Percentiles rank a stretch among this genome's conserved stretches.
These are phyloP conservation scores for Bipolaris sorokiniana DNA, from an alignment of 2,329 filamentous ascomycete genomes.

Conservation along the genomic window DNA sequence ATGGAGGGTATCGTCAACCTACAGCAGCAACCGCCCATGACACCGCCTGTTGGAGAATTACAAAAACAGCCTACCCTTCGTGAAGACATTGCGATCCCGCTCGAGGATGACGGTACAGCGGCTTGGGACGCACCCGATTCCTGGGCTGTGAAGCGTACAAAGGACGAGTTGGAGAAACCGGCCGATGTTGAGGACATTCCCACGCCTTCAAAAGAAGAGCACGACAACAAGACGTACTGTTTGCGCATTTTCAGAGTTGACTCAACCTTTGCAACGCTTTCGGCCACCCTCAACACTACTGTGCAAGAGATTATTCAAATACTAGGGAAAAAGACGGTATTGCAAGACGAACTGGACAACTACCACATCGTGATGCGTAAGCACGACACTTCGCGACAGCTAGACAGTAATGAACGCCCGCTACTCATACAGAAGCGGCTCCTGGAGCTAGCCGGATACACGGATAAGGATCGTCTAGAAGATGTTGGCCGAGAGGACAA, in stretches of 20 bases:
- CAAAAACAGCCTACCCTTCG: conserved; percentile 55
- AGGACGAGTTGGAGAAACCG: conserved; percentile 66
- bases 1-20: conserved; percentile 87
- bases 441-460: conserved; percentile 89
- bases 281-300: conserved; percentile 80
- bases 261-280: conserved; percentile 91
- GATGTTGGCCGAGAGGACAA: conserved; percentile 97
- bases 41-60: conserved; percentile 64
- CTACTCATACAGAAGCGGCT: conserved; percentile 90
- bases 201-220: conserved; percentile 71
- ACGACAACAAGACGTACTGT: conserved; percentile 80
- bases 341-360: conserved; percentile 87
- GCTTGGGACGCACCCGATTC: conserved; percentile 95
- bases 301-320: conserved; percentile 88
- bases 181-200: conserved; percentile 72
- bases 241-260: conserved; percentile 95
- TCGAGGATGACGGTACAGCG: conserved; percentile 53
- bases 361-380: conserved; percentile 96
- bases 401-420: conserved; percentile 79
- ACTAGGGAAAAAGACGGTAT: conserved; percentile 90
- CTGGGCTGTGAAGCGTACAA: conserved; percentile 83
- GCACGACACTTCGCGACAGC: conserved; percentile 83
- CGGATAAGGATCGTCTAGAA: conserved; percentile 83
- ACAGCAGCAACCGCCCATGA: conserved; percentile 67
- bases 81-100: conserved; percentile 37